A percentile compares a stretch with the other conserved stretches of the same genome.
Conservation (phyloP, 2,329 filamentous ascomycete genomes). For the Xylariaceae sp. region DNA sequence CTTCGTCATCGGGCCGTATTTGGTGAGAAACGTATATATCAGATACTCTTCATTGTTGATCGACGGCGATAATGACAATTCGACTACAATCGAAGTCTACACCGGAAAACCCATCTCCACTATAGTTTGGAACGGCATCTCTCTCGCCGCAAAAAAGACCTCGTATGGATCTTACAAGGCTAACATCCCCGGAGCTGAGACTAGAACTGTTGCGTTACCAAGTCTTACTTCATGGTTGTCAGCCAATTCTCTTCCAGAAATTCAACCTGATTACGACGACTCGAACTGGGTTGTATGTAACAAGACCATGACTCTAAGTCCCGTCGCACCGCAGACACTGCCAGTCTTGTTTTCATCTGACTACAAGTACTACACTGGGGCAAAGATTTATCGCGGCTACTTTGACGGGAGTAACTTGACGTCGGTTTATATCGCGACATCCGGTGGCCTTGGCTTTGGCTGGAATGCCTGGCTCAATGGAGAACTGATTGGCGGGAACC, state of each 20-base stretch:
- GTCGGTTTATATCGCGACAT: neutral
- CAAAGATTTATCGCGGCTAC: constrained; percentile 2
- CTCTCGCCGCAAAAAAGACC: neutral
- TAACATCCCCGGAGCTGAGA: neutral
- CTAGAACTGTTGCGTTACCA: neutral
- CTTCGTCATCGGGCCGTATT: constrained; percentile 1
- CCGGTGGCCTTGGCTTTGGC: neutral
- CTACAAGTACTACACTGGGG: constrained; percentile 1
- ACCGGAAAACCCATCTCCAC: neutral
- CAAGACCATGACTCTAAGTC: constrained; percentile 1
- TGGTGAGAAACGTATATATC: neutral
- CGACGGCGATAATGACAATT: neutral
- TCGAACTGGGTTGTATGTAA: constrained; percentile 1
- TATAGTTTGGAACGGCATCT: neutral
- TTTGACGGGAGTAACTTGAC: neutral
- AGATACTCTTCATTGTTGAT: neutral
- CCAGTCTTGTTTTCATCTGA: constrained; percentile 1
- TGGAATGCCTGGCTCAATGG: constrained; percentile 3
- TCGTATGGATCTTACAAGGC: neutral
- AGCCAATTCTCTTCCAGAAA: neutral
- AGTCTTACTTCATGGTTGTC: neutral
- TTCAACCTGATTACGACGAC: neutral
- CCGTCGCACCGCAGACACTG: neutral
- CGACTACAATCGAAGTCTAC: neutral
- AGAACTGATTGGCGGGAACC: neutral